Conservation (phyloP, 371 early-diverging fungal genomes). For the Coemansia sp. region DNA sequence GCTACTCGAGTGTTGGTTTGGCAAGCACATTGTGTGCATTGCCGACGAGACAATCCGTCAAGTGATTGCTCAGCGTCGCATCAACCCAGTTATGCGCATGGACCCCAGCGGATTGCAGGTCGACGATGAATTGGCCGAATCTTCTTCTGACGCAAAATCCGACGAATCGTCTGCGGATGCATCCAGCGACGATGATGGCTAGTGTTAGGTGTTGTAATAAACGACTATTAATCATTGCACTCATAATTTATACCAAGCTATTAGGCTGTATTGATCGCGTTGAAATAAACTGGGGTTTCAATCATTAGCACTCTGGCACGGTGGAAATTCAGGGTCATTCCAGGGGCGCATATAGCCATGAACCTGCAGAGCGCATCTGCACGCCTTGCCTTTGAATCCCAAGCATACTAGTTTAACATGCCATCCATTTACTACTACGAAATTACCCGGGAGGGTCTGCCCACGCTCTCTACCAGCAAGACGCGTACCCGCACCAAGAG, state of each 20-base stretch:
- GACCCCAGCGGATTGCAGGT: constrained; percentile 24
- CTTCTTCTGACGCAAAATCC: background rate
- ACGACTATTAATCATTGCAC: background rate
- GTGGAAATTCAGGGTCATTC: too few species aligned
- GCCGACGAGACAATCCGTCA: constrained; percentile 33
- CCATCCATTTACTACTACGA: too few species aligned
- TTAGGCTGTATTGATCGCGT: background rate
- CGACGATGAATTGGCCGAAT: constrained; percentile 3
- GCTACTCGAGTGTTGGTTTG: constrained; percentile 54
- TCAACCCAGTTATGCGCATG: constrained; percentile 30
- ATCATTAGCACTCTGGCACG: too few species aligned
- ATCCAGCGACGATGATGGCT: background rate
- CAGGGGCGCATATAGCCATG: too few species aligned
- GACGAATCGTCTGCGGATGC: background rate
- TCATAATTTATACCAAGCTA: background rate
- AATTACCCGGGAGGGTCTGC: too few species aligned
- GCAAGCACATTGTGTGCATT: constrained; percentile 42
- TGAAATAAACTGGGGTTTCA: too few species aligned
- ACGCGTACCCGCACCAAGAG: too few species aligned
- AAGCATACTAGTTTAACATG: too few species aligned
- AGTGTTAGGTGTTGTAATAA: too few species aligned
- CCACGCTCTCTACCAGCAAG: too few species aligned
- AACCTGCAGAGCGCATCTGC: too few species aligned
- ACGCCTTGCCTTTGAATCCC: too few species aligned
- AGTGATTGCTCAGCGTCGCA: constrained; percentile 29